Evolutionary conservation across 2,329 filamentous ascomycete species (phyloP), one percentile per base, ranked within the genome.

Genomic region (Aspergillus sp.): DNA sequence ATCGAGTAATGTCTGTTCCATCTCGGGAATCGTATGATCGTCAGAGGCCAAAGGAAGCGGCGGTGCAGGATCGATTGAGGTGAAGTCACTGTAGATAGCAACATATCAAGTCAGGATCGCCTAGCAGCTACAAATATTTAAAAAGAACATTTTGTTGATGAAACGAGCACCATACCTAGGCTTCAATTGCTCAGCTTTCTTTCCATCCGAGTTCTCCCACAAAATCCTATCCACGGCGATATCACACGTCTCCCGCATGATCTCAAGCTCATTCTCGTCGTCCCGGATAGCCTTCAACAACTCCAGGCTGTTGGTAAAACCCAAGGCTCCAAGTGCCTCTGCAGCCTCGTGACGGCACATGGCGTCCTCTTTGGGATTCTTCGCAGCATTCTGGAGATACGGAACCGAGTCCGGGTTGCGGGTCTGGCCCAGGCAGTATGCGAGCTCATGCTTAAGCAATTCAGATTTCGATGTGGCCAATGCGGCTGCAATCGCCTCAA

Each of bases 331-430:
- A 9, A 98, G 76, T 2, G 93, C 93, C 74, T 98, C 93, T 2
- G 91, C 93, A 10, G 93, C 91, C 73, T 98, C 93, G 61, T 98
- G 93, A 57, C 93, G 79, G 68, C 88, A 94, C 90, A 98, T 98
- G 34, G 86, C 71, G 72, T 97, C 90, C 69, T 97, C 88, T n/a
- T 80, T 64, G 52, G 82, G 72, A 67, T 97, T 80, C 55, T 85
- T 78, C 48, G 97, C 74, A 9, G 94, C 88, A 8, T 75, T 70
- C 48, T 83, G 79, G 55, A 98, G 74, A 52, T 82, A 84, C 7
- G 83, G 77, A 7, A 89, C 79, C 0, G 90, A 86, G 41, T 82
- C 82, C 43, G 77, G 69, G 63, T 95, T 88, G 48, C 82, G 82
- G 1, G 87, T 91, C 71, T 98, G 93, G 5, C 93, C 93, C 2